These are phyloP conservation scores for Mycena crocata DNA, from an alignment of 768 basidiomycete genomes.

Conservation along the genomic window DNA sequence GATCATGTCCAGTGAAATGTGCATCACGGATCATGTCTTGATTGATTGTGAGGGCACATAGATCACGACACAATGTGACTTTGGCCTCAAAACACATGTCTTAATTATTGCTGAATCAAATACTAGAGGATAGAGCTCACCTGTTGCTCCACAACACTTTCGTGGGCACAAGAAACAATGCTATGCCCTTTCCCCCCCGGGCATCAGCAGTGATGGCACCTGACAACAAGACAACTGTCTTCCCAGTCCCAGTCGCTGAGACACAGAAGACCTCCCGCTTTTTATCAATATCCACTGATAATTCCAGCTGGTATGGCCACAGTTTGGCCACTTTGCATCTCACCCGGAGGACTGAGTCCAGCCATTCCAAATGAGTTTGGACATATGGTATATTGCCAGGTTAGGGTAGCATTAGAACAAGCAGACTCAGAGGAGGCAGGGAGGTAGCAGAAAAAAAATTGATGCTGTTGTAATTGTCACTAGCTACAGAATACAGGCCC, in stretches of 20 bases:
- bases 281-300: not conserved
- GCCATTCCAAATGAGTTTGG: too few species aligned
- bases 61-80: constrained; percentile 6
- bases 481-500: too few species aligned
- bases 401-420: too few species aligned
- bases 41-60: constrained; percentile 14
- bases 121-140: too few species aligned
- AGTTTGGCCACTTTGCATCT: not conserved
- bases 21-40: constrained; percentile 13
- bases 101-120: too few species aligned
- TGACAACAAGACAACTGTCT: constrained; percentile 24
- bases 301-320: not conserved
- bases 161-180: too few species aligned
- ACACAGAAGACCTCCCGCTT: constrained; percentile 22
- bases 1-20: not conserved
- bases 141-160: too few species aligned
- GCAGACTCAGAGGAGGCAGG: too few species aligned
- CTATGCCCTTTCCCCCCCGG: constrained; percentile 26
- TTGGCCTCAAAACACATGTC: too few species aligned
- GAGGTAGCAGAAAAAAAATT: too few species aligned
- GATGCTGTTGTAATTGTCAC: too few species aligned
- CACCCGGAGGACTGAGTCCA: not conserved
- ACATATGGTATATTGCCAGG: too few species aligned
- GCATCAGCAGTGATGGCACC: constrained; percentile 11
- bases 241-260: constrained; percentile 25